Evolutionary conservation across 192 early-diverging fungal genomes (phyloP).

Genomic region (Coemansia asiatica): DNA sequence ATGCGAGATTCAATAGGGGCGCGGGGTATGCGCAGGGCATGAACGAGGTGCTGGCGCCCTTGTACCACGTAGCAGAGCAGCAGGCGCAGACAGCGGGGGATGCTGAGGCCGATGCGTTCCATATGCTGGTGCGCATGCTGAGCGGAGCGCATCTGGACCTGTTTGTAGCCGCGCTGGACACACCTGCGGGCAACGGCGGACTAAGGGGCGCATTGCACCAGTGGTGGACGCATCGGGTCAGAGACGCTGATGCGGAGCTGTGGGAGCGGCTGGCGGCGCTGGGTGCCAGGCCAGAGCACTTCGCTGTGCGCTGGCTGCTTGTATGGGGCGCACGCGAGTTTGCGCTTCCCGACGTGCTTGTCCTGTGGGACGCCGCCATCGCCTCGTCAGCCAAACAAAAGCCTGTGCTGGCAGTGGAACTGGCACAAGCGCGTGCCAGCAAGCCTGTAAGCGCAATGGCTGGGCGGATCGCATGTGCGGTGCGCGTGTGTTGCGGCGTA

Average conservation of each 20-base stretch:
- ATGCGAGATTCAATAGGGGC: slow-evolving; percentile 77
- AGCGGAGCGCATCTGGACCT: slow-evolving; percentile 71
- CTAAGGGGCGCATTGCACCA: slow-evolving; percentile 7
- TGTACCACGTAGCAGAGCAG: slow-evolving; percentile 79
- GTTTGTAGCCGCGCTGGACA: slow-evolving; percentile 72
- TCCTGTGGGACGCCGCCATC: slow-evolving; percentile 70
- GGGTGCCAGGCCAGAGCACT: slow-evolving; percentile 68
- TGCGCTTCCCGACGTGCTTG: slow-evolving; percentile 72
- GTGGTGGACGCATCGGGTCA: slow-evolving; percentile 52
- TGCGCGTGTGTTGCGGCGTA: slow-evolving; percentile 7
- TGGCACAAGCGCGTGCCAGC: not conserved
- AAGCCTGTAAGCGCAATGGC: not conserved
- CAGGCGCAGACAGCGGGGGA: slow-evolving; percentile 62
- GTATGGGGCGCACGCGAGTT: slow-evolving; percentile 75
- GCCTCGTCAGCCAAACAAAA: not conserved
- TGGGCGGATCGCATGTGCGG: slow-evolving; percentile 33
- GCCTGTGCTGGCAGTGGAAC: not conserved
- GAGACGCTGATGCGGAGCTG: slow-evolving; percentile 59
- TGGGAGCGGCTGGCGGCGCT: slow-evolving; percentile 66
- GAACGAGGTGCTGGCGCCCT: slow-evolving; percentile 80
- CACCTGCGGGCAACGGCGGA: slow-evolving; percentile 21
- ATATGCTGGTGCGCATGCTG: slow-evolving; percentile 71
- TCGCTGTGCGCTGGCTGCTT: slow-evolving; percentile 81
- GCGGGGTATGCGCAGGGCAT: slow-evolving; percentile 87
- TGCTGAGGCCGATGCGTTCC: slow-evolving; percentile 76